Base-by-base conservation (phyloP, 192 early-diverging fungal species). In the Chytriomyces sp. region DNA sequence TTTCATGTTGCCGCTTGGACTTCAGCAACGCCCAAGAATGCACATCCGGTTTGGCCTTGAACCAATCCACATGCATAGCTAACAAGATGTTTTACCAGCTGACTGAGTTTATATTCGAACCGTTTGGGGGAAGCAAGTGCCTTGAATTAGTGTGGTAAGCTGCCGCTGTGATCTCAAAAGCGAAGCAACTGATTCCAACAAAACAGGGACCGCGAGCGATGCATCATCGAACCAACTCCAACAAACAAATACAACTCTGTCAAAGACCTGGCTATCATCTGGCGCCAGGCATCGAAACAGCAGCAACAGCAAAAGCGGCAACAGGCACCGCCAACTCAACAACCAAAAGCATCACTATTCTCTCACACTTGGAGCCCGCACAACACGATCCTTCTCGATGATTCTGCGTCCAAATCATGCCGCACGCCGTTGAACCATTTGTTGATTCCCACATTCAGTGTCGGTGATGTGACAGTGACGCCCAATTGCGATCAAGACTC, bases 301-400 rank as follows among this genome's bases (percentile, higher is more conserved):
- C 20, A 18, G 47, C 0, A 69, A 64, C 6, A 16, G 7, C 23
- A 79, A 74, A 73, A 48, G 9, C 20, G 66, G 66, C 76, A 78
- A 72, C 64, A 7, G 74, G 10, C 69, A 75, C 24, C 53, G 44
- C 68, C 16, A 26, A 26, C 11, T 8, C 7, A 48, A 20, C 28
- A 20, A 48, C 1, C 5, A 66, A 20, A 44, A 20, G 28, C 11
- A 8, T 8, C 20, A 24, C 24, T 11, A 11, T 45, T 57, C 28
- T 79, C 62, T 43, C 45, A 28, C 8, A 24, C 24, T 35, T 73
- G 83, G 84, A 59, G 43, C 35, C 35, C 44, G 71, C 61, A 70
- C 48, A 86, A 86, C 64, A 86, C 85, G 1, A 84, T 86, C 50
- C 57, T 86, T 11, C 13, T 86, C 18, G 85, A 86, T 69, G 85